Evolutionary conservation across 2,329 filamentous ascomycete genomes (phyloP).

Genomic region (Lecanoromycetidae sp.): DNA sequence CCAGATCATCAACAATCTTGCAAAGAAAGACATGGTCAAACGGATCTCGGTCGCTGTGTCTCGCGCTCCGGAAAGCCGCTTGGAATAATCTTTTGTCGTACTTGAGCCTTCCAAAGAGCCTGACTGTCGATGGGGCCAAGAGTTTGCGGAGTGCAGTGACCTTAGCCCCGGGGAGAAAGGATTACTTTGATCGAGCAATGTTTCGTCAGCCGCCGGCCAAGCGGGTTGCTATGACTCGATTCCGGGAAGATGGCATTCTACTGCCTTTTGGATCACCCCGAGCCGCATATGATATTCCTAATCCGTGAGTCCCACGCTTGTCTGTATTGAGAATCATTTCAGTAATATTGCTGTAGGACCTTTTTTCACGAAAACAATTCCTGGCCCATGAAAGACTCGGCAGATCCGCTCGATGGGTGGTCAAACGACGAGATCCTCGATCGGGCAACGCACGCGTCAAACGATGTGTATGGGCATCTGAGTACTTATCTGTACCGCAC

Average conservation of each 20-base stretch:
- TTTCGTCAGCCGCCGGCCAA: neutral
- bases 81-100: neutral
- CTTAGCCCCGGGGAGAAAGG: neutral
- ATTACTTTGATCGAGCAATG: neutral
- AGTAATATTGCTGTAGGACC: neutral
- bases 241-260: neutral
- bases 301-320: neutral
- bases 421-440: neutral
- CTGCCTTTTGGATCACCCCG: neutral
- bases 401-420: neutral
- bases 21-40: constrained; percentile 27
- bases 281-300: neutral
- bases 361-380: neutral
- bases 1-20: constrained; percentile 20
- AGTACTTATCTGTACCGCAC: constrained; percentile 26
- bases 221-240: neutral
- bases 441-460: constrained; percentile 6
- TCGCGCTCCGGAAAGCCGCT: constrained; percentile 17
- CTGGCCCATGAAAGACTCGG: neutral
- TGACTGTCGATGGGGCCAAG: neutral
- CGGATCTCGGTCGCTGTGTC: constrained; percentile 19
- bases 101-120: neutral
- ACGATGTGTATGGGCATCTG: constrained; percentile 31
- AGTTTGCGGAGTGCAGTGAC: neutral
- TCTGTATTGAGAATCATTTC: neutral